These are phyloP conservation scores for Magnusiomyces clavatus DNA, from an alignment of 1,139 yeast species.

Conservation along the genomic window DNA sequence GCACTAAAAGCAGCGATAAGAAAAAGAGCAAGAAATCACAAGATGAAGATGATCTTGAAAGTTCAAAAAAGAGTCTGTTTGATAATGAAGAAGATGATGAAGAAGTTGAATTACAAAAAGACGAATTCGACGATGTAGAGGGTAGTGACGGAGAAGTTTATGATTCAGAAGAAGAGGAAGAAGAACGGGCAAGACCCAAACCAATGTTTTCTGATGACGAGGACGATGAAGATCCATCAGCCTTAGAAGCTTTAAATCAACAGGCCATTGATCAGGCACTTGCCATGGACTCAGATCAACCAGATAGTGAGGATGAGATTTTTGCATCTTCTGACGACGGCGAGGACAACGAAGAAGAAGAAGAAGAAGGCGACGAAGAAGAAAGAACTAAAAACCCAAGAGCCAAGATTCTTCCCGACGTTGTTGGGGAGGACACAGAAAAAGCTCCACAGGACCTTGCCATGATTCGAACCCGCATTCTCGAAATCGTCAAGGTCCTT, in stretches of 20 bases:
- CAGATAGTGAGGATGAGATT: slow-evolving; percentile 12
- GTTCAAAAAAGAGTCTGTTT: slow-evolving; percentile 68
- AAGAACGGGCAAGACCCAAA: slow-evolving; percentile 45
- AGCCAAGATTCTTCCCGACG: slow-evolving; percentile 35
- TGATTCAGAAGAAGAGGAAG: slow-evolving; percentile 46
- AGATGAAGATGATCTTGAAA: slow-evolving; percentile 55
- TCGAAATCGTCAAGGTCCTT: slow-evolving; percentile 90
- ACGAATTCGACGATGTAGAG: slow-evolving; percentile 29
- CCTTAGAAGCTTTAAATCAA: slow-evolving; percentile 24
- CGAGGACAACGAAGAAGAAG: slow-evolving; percentile 20
- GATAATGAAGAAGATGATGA: slow-evolving; percentile 55
- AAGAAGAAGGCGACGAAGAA: slow-evolving; percentile 24
- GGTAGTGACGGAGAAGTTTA: slow-evolving; percentile 45
- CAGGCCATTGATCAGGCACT: slow-evolving; percentile 80
- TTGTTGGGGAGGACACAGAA: slow-evolving; percentile 56
- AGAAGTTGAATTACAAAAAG: slow-evolving; percentile 8
- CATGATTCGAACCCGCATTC: slow-evolving; percentile 83
- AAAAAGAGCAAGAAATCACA: slow-evolving; percentile 26
- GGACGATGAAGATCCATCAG: slow-evolving; percentile 56
- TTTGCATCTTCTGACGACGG: slow-evolving; percentile 21
- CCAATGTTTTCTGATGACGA: slow-evolving; percentile 91
- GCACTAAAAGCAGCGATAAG: slow-evolving; percentile 29
- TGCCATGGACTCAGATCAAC: slow-evolving; percentile 40
- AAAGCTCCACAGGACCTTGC: slow-evolving; percentile 63
- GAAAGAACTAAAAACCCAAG: slow-evolving; percentile 25